Base-by-base conservation (phyloP, 2,329 filamentous ascomycete genomes). In the Helotiales sp. region DNA sequence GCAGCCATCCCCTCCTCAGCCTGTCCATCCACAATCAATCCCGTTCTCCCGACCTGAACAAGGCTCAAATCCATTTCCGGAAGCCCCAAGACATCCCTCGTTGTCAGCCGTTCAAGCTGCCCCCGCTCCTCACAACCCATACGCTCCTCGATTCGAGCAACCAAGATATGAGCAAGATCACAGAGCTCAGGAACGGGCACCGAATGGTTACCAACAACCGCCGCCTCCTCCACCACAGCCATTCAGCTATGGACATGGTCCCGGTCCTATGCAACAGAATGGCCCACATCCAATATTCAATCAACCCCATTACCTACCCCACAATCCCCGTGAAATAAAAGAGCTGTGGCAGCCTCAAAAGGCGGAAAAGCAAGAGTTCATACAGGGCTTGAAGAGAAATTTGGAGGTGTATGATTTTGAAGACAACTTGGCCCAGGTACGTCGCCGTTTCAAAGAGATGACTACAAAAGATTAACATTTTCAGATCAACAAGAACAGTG, bases 351-450 rank as follows among this genome's bases (percentile, higher is more conserved):
- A 49, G 15, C 61, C 52, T 28, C 69, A 73, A n/a, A n/a, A n/a
- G n/a, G n/a, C n/a, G 20, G 69, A 70, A 17, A 72, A 72, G 49
- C 64, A 40, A 6, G 55, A 65, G 2, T 74, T 74, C 63, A 73
- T 71, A 30, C 65, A 71, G 37, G 74, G 73, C 0, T 52, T 77
- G 20, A 77, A 77, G 52, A 68, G 74, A 24, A 65, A 74, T 60
- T 55, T 76, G 20, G 70, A 76, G 60, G 71, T 74, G 5, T 77
- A 71, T 69, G 72, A 75, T 60, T 75, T 76, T 60, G 75, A 77
- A 50, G 74, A 77, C 34, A 74, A 72, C 66, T 67, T 77, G 28
- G 71, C 75, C 13, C 60, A 70, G 68, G 75, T 76, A 70, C 34
- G 71, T 65, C 45, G 17, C 7, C n/a, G 24, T 34, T 8, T 6